Conservation (phyloP, 164 flowering plant genomes). For the Vitis riparia region DNA sequence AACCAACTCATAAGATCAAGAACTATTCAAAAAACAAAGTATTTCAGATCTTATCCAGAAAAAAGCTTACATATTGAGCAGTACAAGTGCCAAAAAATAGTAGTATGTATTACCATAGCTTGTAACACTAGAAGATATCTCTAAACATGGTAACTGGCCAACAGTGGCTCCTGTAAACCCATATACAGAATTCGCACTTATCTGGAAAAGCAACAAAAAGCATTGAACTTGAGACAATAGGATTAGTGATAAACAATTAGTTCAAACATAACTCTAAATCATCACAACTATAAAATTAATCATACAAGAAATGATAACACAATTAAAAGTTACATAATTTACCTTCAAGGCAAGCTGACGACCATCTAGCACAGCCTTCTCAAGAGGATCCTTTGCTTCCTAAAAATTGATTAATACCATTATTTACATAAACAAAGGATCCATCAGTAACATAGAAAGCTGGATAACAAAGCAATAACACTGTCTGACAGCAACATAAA, state of each 20-base stretch:
- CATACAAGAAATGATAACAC: not conserved
- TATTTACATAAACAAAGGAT: not conserved
- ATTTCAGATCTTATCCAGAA: no score
- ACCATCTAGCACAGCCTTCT: constrained; percentile 97
- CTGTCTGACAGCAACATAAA: not conserved
- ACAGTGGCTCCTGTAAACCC: constrained; percentile 99
- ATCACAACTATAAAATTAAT: not conserved
- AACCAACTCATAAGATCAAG: constrained; percentile 4
- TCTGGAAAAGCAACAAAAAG: constrained; percentile 42
- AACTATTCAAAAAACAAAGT: not conserved
- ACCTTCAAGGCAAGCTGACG: constrained; percentile 98
- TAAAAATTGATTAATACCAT: constrained; percentile 21
- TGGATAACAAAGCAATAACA: constrained; percentile 5
- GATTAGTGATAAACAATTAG: not conserved
- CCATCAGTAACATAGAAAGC: not conserved
- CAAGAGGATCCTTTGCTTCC: constrained; percentile 98
- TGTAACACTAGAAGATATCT: constrained; percentile 98
- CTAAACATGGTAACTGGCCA: constrained; percentile 93
- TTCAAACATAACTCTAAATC: not conserved
- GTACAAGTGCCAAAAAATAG: not conserved
- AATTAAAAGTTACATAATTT: constrained; percentile 4
- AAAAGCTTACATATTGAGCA: not conserved
- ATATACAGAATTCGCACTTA: constrained; percentile 98
- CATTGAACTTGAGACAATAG: not conserved
- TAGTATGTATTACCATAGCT: constrained; percentile 75